Conservation (phyloP, 192 early-diverging fungal genomes). For the Backusella macrospora region DNA sequence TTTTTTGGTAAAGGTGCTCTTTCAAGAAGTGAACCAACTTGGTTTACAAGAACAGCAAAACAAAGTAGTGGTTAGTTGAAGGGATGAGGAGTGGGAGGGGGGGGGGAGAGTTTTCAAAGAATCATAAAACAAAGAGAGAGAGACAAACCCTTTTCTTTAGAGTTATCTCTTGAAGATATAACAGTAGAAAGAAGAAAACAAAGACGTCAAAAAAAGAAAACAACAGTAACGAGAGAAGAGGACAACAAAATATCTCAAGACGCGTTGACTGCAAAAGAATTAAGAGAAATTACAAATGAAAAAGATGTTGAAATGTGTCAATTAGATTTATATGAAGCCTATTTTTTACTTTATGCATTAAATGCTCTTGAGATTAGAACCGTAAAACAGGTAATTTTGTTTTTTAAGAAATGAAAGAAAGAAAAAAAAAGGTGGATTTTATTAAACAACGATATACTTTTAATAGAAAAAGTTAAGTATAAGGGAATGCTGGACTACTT, state of each 20-base stretch:
- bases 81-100: no score
- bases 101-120: no score
- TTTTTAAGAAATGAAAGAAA: neutral
- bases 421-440: neutral
- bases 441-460: slow-evolving; percentile 1
- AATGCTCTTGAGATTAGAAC: slow-evolving; percentile 52
- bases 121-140: neutral
- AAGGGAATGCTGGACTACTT: slow-evolving; percentile 16
- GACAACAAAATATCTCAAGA: no score
- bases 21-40: slow-evolving; percentile 81
- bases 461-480: slow-evolving; percentile 7
- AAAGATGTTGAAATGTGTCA: slow-evolving; percentile 64
- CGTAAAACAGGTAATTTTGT: neutral
- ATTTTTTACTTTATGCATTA: slow-evolving; percentile 69
- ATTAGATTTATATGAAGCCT: slow-evolving; percentile 71
- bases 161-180: slow-evolving; percentile 43
- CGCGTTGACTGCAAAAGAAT: neutral
- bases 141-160: neutral
- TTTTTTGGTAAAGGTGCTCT: slow-evolving; percentile 52
- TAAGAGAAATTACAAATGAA: neutral
- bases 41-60: slow-evolving; percentile 45
- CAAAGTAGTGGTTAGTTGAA: neutral
- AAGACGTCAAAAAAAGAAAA: slow-evolving; percentile 11
- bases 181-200: slow-evolving; percentile 40
- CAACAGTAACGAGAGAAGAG: neutral